These are phyloP conservation scores for Verruconis gallopava DNA, from an alignment of 2,329 filamentous ascomycete genomes.

Conservation along the genomic window DNA sequence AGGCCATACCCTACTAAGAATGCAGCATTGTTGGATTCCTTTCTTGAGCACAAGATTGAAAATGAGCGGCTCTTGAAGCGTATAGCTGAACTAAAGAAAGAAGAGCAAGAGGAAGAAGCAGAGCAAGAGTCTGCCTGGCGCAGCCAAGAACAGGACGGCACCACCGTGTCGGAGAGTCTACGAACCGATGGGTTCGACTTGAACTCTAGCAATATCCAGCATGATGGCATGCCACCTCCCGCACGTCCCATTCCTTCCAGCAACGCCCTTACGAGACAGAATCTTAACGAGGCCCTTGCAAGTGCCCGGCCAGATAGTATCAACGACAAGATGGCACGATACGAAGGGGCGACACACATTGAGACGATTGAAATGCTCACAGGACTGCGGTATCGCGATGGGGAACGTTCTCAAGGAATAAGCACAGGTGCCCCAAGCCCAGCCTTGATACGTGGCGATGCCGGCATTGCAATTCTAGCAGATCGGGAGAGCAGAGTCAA, in stretches of 20 bases:
- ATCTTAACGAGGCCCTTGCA: conserved; percentile 59
- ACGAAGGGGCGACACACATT: conserved; percentile 58
- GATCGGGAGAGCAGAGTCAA: conserved; percentile 58
- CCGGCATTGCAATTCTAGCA: conserved; percentile 68
- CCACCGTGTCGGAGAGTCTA: conserved; percentile 31
- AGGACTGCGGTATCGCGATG: conserved; percentile 73
- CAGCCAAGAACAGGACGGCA: conserved; percentile 41
- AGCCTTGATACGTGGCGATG: conserved; percentile 71
- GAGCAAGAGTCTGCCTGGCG: conserved; percentile 46
- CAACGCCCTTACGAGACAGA: conserved; percentile 61
- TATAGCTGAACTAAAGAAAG: conserved; percentile 71
- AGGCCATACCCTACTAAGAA: conserved; percentile 84
- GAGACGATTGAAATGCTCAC: conserved; percentile 92
- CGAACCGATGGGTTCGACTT: conserved; percentile 21
- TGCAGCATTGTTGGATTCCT: conserved; percentile 73
- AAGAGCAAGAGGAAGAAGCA: conserved; percentile 71
- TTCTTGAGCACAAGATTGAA: conserved; percentile 92
- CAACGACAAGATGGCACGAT: conserved; percentile 72
- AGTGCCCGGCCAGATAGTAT: conserved; percentile 60
- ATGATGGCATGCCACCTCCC: conserved; percentile 51
- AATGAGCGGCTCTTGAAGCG: conserved; percentile 76
- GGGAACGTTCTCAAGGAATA: conserved; percentile 76
- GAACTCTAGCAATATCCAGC: conserved; percentile 22
- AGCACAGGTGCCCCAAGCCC: conserved; percentile 76
- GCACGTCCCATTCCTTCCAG: conserved; percentile 51